A percentile compares a stretch with the other conserved stretches of the same genome.
phyloP scores from a whole-genome alignment of 257 asterid species.

The Primulina huaijiensis region DNA sequence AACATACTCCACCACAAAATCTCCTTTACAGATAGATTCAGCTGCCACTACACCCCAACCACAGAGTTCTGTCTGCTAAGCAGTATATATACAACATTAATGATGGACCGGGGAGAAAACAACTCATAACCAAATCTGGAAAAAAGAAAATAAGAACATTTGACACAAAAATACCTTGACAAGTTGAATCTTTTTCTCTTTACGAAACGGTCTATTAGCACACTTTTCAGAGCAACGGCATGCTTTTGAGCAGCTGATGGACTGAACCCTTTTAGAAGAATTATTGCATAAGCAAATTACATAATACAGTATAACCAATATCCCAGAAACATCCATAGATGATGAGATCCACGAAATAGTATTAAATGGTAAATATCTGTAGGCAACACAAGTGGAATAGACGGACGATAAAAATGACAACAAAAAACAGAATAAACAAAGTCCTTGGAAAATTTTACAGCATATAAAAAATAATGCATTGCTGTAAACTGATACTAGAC shows the following conservation, averaged over 20 bases:
- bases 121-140: constrained; percentile 13
- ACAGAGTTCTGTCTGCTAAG: constrained; percentile 76
- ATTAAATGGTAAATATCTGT: neutral
- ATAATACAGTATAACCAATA: constrained; percentile 1
- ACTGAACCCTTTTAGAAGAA: constrained; percentile 61
- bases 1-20: constrained; percentile 79
- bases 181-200: constrained; percentile 61
- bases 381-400: no score
- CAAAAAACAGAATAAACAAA: no score
- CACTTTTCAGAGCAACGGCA: constrained; percentile 78
- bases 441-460: no score
- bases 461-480: no score
- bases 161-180: constrained; percentile 56
- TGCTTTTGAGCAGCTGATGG: constrained; percentile 91
- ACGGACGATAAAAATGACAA: no score
- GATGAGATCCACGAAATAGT: constrained; percentile 6
- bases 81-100: constrained; percentile 29
- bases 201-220: constrained; percentile 79
- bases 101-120: constrained; percentile 11
- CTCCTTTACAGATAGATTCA: constrained; percentile 70
- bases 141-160: neutral
- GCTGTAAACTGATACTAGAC: no score
- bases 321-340: neutral
- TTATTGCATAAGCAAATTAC: constrained; percentile 20
- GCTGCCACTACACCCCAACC: constrained; percentile 98